Conservation (phyloP, 352 stramenopile genomes). For the Pythium aphanidermatum region DNA sequence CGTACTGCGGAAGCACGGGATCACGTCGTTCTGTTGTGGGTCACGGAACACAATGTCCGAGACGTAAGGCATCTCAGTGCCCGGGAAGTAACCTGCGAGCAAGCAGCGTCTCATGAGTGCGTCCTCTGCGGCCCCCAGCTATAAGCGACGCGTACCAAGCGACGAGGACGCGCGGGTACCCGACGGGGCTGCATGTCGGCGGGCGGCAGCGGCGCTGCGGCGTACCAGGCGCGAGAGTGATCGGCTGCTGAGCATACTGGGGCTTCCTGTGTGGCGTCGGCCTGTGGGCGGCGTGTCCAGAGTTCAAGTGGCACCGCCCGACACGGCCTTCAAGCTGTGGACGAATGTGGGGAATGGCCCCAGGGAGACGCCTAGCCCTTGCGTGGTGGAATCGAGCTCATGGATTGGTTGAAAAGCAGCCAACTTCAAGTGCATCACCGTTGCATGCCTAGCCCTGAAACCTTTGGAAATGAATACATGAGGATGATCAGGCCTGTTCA, state of each 20-base stretch:
- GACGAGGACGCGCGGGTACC: slow-evolving; percentile 21
- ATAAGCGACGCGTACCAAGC: slow-evolving; percentile 32
- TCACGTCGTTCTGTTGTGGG: slow-evolving; percentile 72
- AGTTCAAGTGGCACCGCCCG: no score
- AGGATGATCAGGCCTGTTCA: no score
- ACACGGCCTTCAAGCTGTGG: slow-evolving; percentile 24
- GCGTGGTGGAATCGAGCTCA: no score
- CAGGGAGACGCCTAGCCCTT: no score
- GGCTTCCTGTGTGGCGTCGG: background rate
- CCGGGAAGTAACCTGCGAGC: slow-evolving; percentile 57
- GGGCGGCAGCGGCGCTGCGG: slow-evolving; percentile 7
- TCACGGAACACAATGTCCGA: slow-evolving; percentile 84
- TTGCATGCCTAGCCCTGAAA: background rate
- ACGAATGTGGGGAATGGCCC: no score
- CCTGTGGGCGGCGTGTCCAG: background rate
- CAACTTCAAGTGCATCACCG: background rate
- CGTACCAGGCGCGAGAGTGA: slow-evolving; percentile 10
- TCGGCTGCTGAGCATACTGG: slow-evolving; percentile 13
- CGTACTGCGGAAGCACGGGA: slow-evolving; percentile 89
- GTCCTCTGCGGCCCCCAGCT: no score
- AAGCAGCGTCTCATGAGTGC: no score
- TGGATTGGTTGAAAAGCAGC: background rate
- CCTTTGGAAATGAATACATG: background rate
- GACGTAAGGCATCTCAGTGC: slow-evolving; percentile 86
- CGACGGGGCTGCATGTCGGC: background rate